Evolutionary conservation across 345 rosid genomes (phyloP), one percentile per base, ranked within the genome.

Genomic region (Aquilaria malaccensis): DNA sequence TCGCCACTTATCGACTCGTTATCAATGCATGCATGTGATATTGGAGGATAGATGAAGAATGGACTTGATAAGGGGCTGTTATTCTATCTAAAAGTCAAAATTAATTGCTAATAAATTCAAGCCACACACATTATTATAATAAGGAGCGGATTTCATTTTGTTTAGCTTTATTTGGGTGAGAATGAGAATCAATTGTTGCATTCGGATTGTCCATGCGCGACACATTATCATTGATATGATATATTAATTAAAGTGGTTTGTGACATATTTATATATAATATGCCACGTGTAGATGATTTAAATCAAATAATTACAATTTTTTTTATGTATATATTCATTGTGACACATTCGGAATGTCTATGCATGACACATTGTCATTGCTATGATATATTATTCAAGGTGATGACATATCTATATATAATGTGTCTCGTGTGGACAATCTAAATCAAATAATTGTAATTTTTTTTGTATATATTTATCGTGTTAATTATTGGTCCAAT

Each of bases 131-230:
- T 11, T 14, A 5, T 50, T 22, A 22, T 22, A 22, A 22, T 22
- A 22, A 22, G 22, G 22, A 22, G 0, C 22, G 22, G 22, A 22
- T 22, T 22, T 22, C 22, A 22, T 22, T 22, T 22, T 22, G 22
- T 22, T 22, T 22, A 22, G 22, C 22, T 22, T 22, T 22, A 22
- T 22, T 22, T 22, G 22, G 22, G 22, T 22, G 22, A 22, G 22
- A 22, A 22, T 11, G 61, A 59, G 37, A 45, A 54, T 22, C 46
- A 57, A 32, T 52, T 63, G 59, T 55, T 63, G 30, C n/a, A 55
- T 63, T 54, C 30, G 43, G 45, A 50, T 63, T 30, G 67, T 63
- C 67, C 67, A 63, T 55, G 67, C 59, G 67, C 67, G 67, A 63
- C 67, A 63, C 67, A 37, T 52, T 33, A 1, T 22, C 22, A 30